These are phyloP conservation scores for Monilinia fructicola DNA, from an alignment of 2,329 filamentous ascomycete genomes.

Conservation along the genomic window DNA sequence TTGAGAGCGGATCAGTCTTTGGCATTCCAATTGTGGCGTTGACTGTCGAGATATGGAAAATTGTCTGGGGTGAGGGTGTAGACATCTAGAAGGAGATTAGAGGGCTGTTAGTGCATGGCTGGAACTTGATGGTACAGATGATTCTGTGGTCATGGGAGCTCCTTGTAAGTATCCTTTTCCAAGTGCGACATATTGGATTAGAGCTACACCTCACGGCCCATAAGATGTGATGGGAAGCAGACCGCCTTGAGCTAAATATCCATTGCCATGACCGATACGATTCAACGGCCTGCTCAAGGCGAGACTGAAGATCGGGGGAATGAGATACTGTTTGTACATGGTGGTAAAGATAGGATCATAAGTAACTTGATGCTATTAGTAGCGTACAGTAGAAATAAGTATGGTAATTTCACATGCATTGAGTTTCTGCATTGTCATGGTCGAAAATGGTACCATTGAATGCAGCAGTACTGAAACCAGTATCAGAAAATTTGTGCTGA, in stretches of 20 bases:
- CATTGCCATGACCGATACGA: conserved; percentile 40
- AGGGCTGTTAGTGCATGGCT: neutral
- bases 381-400: neutral
- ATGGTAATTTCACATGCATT: neutral
- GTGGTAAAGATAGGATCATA: conserved; percentile 54
- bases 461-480: neutral
- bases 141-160: conserved; percentile 21
- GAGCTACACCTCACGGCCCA: conserved; percentile 23
- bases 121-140: neutral
- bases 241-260: conserved; percentile 51
- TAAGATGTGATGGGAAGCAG: conserved; percentile 45
- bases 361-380: conserved; percentile 22
- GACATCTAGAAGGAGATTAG: conserved; percentile 14
- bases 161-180: conserved; percentile 17
- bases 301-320: conserved; percentile 50
- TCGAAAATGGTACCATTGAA: conserved; percentile 24
- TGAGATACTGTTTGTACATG: conserved; percentile 47
- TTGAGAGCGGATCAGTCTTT: neutral
- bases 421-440: conserved; percentile 12
- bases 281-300: conserved; percentile 41
- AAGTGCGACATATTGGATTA: conserved; percentile 25
- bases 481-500: neutral
- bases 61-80: conserved; percentile 27
- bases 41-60: conserved; percentile 20
- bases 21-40: neutral